Percentiles rank a stretch among this genome's conserved stretches.
phyloP scores from a whole-genome alignment of 192 early-diverging fungal genomes.

The Rhizophagus sp. region DNA sequence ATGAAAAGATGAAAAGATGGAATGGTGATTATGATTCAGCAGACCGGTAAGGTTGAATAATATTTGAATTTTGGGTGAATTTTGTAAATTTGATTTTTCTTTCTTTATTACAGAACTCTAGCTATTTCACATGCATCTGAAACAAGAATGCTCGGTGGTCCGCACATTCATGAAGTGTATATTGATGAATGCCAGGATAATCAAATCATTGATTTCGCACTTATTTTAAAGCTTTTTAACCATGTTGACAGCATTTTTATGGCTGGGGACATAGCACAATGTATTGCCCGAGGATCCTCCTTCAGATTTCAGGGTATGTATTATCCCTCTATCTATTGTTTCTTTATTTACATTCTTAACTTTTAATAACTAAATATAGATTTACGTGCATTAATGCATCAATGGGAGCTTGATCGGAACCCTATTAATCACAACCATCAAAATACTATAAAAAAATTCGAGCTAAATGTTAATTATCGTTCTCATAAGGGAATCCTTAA shows the following conservation, averaged over 20 bases:
- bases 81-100: too few relatives aligned
- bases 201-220: neutral
- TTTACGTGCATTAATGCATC: neutral
- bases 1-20: slow-evolving; percentile 16
- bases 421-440: too few relatives aligned
- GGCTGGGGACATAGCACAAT: slow-evolving; percentile 23
- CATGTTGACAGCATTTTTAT: slow-evolving; percentile 2
- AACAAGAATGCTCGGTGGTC: neutral
- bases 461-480: slow-evolving; percentile 18
- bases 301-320: slow-evolving; percentile 27
- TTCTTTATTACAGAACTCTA: slow-evolving; percentile 2
- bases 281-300: slow-evolving; percentile 18
- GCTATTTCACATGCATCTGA: slow-evolving; percentile 13
- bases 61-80: neutral
- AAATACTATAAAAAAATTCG: neutral
- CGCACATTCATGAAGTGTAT: slow-evolving; percentile 26
- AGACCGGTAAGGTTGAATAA: slow-evolving; percentile 8
- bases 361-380: neutral
- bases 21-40: slow-evolving; percentile 24
- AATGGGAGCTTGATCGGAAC: slow-evolving; percentile 16
- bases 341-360: too few relatives aligned
- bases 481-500: slow-evolving; percentile 22
- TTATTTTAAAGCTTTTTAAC: slow-evolving; percentile 21
- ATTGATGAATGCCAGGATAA: slow-evolving; percentile 31
- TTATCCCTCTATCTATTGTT: neutral